Base-by-base conservation (phyloP, 306 rosid species). In the Quercus dentata region DNA sequence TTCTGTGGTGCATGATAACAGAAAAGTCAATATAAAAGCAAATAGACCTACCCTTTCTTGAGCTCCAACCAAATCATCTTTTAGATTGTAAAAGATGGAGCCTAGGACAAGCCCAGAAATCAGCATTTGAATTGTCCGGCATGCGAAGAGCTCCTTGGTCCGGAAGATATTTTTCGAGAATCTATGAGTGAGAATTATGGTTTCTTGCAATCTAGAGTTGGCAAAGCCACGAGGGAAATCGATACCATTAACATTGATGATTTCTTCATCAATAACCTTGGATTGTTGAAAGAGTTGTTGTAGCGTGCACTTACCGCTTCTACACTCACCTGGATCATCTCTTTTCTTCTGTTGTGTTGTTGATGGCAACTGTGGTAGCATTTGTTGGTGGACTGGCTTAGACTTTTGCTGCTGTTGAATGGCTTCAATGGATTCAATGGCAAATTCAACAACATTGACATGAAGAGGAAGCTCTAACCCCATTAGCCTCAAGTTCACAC, bases 271-370 rank as follows among this genome's bases (percentile, higher is more conserved):
- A 44, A 87, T 74, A 25, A 87, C 96, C 83, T 88, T 92, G 56
- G 97, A 89, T 74, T 92, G 96, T 58, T 90, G 99, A 79, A 95
- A 91, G 8, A 95, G 96, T 83, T 92, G 98, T 59, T 90, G 98
- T 21, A 95, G 86, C 12, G 99, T 95, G 82, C 82, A 64, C 76
- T 89, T 92, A 59, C 93, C 88, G 17, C 78, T 86, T 65, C 68
- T 85, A 81, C 78, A 1, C 76, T 87, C 89, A 46, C 86, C 89
- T 4, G 55, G 70, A 35, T 76, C 81, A 49, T 68, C 84, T 44
- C 74, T 78, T 78, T 88, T 84, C 75, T 76, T 86, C 65, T 73
- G 83, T 30, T 63, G 89, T 67, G 63, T 30, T 44, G 76, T 76
- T 61, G 83, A 79, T 23, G 31, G 82, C 73, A 79, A 31, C 41